Evolutionary conservation across 257 asterid genomes (phyloP), one percentile per base, ranked within the genome.

Genomic region (Nyctanthes arbortristis): DNA sequence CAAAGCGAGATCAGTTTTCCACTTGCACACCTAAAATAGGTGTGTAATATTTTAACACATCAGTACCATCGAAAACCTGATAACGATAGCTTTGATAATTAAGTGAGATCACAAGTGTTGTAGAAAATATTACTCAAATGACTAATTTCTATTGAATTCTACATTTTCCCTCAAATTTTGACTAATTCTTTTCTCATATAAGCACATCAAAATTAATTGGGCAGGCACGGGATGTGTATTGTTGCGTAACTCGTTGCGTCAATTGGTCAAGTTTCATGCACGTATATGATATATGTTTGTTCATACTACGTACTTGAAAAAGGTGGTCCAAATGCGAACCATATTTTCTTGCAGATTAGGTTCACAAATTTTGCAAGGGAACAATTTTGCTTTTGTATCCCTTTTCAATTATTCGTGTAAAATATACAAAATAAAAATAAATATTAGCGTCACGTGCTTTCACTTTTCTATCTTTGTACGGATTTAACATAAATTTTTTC

Each of bases 181-280:
- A 70, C 56, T 62, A 43, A 43, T 61, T 70, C 56, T 35, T 25
- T 34, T 47, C 10, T 59, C n/a, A n/a, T 45, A 60, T 59, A 27
- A 7, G 31, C 30, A 9, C 54, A 7, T 28, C 14, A 34, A 5
- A 25, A 71, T 71, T 63, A 27, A 71, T 71, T 49, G 64, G 70
- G 27, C 47, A 52, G 63, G 76, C 65, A 28, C 2, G 56, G 60
- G 65, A 63, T 62, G 65, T 49, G 40, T 29, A 14, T 28, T 32
- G 25, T 52, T 54, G 28, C 59, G 76, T 54, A 63, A 1, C 16
- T 63, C 58, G 49, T 20, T 52, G 56, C 66, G 65, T 63, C 65
- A 63, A 27, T 16, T 35, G 4, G 33, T 18, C 60, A 52, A 36
- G 36, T 39, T 49, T 54, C 66, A 71, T 60, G 71, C 34, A 60